phyloP scores from a whole-genome alignment of 2,329 filamentous ascomycete genomes.

The Hymenoscyphus salicellus region DNA sequence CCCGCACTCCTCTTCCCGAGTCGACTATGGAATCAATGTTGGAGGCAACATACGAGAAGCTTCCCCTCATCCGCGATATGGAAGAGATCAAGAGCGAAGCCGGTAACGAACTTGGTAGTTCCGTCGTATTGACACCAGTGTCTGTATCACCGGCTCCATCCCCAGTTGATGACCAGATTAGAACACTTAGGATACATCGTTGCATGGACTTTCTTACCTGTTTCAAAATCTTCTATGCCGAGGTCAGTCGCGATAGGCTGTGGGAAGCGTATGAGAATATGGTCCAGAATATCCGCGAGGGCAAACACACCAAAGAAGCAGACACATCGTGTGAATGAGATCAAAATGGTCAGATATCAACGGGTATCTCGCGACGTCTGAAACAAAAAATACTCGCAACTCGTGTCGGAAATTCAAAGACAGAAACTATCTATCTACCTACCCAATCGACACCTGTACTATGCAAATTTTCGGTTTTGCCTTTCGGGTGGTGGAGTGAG shows the following conservation, averaged over 20 bases:
- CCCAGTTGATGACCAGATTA: neutral
- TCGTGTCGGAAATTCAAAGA: neutral
- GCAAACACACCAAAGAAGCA: too few relatives aligned
- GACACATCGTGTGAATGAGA: neutral
- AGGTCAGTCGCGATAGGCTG: neutral
- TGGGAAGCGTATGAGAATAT: too few relatives aligned
- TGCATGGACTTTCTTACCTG: neutral
- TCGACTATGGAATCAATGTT: neutral
- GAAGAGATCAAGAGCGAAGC: neutral
- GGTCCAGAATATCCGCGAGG: too few relatives aligned
- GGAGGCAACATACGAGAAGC: neutral
- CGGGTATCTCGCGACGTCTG: neutral
- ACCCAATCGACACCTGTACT: neutral
- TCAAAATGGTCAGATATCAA: neutral
- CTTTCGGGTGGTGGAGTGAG: neutral
- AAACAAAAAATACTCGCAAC: neutral
- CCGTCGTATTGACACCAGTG: neutral
- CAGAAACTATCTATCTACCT: neutral
- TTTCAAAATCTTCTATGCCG: neutral
- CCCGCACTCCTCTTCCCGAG: neutral
- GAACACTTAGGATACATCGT: neutral
- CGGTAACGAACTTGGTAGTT: neutral
- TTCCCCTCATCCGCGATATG: neutral
- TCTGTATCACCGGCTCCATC: neutral
- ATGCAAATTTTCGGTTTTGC: neutral